A percentile compares a stretch with the other conserved stretches of the same genome.
Evolutionary conservation across 805 yeast species (phyloP).

Genomic region (Kluyveromyces dobzhanskii): DNA sequence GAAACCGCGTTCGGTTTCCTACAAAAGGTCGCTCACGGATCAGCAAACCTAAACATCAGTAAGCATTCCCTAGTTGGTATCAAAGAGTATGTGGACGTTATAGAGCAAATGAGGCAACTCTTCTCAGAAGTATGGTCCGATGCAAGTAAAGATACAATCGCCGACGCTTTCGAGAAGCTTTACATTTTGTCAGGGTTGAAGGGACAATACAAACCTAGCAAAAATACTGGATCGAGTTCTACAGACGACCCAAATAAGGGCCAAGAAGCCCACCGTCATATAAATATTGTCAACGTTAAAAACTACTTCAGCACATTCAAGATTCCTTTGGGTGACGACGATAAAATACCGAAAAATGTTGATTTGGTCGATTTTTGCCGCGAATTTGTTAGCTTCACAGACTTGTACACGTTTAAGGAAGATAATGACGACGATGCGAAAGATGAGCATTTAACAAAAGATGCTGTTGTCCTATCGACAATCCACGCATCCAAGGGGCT

Average conservation of each 20-base stretch:
- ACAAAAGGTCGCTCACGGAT: conserved; percentile 8
- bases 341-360: background rate
- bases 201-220: background rate
- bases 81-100: conserved; percentile 16
- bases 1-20: conserved; percentile 12
- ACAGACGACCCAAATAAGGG: background rate
- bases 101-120: conserved; percentile 15
- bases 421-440: conserved; percentile 6
- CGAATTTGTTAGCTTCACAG: conserved; percentile 30
- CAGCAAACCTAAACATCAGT: conserved; percentile 9
- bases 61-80: conserved; percentile 16
- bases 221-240: background rate
- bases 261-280: conserved; percentile 2
- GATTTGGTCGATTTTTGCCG: conserved; percentile 18
- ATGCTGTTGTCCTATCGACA: conserved; percentile 53
- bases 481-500: conserved; percentile 90
- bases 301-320: conserved; percentile 4
- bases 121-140: background rate
- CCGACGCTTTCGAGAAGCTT: conserved; percentile 21
- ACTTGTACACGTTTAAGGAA: conserved; percentile 26
- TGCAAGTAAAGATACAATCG: conserved; percentile 6
- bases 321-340: background rate
- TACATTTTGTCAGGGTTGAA: conserved; percentile 23
- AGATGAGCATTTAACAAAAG: background rate
- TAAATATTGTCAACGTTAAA: conserved; percentile 1